These are phyloP conservation scores for Astragalus glycyphyllos DNA, from an alignment of 306 rosid genomes.

Conservation along the genomic window DNA sequence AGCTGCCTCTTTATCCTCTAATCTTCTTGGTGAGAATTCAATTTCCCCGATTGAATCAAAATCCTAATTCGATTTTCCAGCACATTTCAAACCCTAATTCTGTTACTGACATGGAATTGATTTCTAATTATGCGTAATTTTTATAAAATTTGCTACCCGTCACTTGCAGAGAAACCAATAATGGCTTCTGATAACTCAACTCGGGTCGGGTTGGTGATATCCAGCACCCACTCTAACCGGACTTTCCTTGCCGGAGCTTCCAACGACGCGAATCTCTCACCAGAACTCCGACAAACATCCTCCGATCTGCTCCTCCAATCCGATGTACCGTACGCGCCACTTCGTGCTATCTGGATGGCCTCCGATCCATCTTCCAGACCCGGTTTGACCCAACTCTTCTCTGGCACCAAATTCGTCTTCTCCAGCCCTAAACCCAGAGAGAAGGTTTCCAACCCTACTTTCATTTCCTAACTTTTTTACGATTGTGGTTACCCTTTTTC, in stretches of 20 bases:
- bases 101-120: no score
- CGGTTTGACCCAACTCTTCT: slow-evolving; percentile 53
- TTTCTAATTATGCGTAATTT: no score
- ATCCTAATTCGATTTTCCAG: no score
- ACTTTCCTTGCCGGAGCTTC: slow-evolving; percentile 63
- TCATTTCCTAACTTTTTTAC: background rate
- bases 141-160: background rate
- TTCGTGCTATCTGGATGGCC: slow-evolving; percentile 69
- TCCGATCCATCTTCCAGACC: slow-evolving; percentile 55
- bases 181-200: slow-evolving; percentile 30
- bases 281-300: slow-evolving; percentile 63
- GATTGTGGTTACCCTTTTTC: background rate
- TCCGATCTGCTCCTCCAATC: slow-evolving; percentile 55
- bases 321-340: slow-evolving; percentile 56
- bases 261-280: slow-evolving; percentile 53
- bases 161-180: slow-evolving; percentile 11
- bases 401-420: slow-evolving; percentile 61
- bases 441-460: slow-evolving; percentile 57
- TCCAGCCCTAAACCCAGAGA: slow-evolving; percentile 80
- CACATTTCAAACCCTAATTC: no score
- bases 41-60: no score
- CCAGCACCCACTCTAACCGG: slow-evolving; percentile 55
- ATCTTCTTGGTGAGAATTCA: no score
- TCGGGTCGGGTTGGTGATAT: slow-evolving; percentile 63
- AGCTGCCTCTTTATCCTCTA: no score